phyloP scores from a whole-genome alignment of 345 rosid genomes.

The Melastoma malabathricum region DNA sequence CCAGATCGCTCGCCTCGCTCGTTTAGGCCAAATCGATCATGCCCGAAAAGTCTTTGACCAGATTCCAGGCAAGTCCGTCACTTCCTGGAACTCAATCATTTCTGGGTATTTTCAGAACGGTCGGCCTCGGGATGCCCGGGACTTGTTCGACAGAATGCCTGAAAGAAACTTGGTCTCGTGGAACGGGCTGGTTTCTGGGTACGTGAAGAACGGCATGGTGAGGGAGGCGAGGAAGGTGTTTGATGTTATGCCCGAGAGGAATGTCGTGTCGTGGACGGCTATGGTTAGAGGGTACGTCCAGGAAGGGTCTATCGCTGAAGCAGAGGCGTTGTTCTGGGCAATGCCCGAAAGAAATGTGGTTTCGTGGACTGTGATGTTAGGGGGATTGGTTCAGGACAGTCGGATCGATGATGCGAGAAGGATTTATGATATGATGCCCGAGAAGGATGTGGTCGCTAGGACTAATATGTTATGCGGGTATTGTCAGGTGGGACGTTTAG shows the following conservation, averaged over 20 bases:
- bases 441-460: conserved; percentile 64
- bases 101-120: conserved; percentile 42
- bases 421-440: conserved; percentile 55
- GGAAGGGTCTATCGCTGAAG: conserved; percentile 40
- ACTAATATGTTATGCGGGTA: conserved; percentile 69
- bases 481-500: conserved; percentile 45
- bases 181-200: conserved; percentile 64
- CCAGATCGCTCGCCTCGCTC: conserved; percentile 37
- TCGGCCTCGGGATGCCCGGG: conserved; percentile 34
- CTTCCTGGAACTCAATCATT: conserved; percentile 60
- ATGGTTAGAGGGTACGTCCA: conserved; percentile 61
- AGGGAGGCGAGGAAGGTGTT: conserved; percentile 39
- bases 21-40: conserved; percentile 35
- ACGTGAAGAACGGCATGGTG: conserved; percentile 43
- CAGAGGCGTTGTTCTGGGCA: conserved; percentile 50
- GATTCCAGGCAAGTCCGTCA: conserved; percentile 22
- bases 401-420: conserved; percentile 44
- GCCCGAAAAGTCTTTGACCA: conserved; percentile 53
- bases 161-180: conserved; percentile 56
- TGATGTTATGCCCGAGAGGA: conserved; percentile 51
- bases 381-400: conserved; percentile 48
- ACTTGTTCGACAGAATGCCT: conserved; percentile 53
- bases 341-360: conserved; percentile 72
- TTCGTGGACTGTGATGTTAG: conserved; percentile 78
- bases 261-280: conserved; percentile 66